phyloP scores from a whole-genome alignment of 805 yeast genomes.

The Blastobotrys parvus region DNA sequence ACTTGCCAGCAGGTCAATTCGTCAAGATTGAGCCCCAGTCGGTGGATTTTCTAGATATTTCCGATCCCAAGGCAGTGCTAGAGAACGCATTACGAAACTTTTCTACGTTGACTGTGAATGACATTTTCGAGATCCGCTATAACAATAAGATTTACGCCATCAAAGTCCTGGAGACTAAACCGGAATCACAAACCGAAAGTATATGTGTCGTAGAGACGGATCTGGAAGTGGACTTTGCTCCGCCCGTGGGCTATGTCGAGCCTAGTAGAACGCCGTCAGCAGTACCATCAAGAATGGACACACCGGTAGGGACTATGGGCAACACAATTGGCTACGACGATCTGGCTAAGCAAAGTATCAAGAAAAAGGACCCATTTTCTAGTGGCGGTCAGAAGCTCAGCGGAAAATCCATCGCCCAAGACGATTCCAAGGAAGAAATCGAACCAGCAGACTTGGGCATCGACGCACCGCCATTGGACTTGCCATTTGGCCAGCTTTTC shows the following conservation, averaged over 20 bases:
- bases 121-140: slow-evolving; percentile 76
- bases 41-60: slow-evolving; percentile 82
- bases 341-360: slow-evolving; percentile 38
- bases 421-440: slow-evolving; percentile 1
- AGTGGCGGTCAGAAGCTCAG: slow-evolving; percentile 70
- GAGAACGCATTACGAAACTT: slow-evolving; percentile 88
- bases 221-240: slow-evolving; percentile 94
- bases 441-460: slow-evolving; percentile 24
- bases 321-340: slow-evolving; percentile 56
- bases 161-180: slow-evolving; percentile 79
- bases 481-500: slow-evolving; percentile 82
- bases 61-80: slow-evolving; percentile 93
- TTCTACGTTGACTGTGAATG: slow-evolving; percentile 77
- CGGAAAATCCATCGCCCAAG: slow-evolving; percentile 24
- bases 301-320: slow-evolving; percentile 47
- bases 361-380: slow-evolving; percentile 27
- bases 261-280: slow-evolving; percentile 39
- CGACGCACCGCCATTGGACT: slow-evolving; percentile 54
- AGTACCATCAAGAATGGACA: slow-evolving; percentile 9
- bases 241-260: slow-evolving; percentile 97
- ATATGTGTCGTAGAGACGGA: slow-evolving; percentile 96
- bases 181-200: slow-evolving; percentile 54
- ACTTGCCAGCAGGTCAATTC: slow-evolving; percentile 76
- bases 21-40: slow-evolving; percentile 95
- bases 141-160: slow-evolving; percentile 72